Conservation (phyloP, 225 moss, liverwort and hornwort species). For the Pseudoscleropodium purum region DNA sequence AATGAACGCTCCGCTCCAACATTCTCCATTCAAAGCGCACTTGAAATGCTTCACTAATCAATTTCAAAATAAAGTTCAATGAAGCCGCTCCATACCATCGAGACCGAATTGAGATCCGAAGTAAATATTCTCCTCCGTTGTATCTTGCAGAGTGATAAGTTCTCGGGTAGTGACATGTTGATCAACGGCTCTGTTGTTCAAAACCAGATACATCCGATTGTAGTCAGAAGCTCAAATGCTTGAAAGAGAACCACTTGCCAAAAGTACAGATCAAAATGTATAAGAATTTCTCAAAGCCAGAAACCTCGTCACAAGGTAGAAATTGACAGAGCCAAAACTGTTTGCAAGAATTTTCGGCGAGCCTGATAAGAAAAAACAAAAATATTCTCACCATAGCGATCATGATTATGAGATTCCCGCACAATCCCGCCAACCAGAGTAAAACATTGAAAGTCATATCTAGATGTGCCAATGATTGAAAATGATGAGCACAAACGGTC, state of each 20-base stretch:
- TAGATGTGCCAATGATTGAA: background rate
- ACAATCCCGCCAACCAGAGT: background rate
- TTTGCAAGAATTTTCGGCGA: background rate
- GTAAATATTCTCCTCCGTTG: slow-evolving; percentile 72
- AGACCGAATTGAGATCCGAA: slow-evolving; percentile 78
- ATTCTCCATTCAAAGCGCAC: background rate
- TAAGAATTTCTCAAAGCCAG: background rate
- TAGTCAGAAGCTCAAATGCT: background rate
- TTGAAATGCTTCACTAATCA: background rate
- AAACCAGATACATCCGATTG: background rate
- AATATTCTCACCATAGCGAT: background rate
- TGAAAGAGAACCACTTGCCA: background rate
- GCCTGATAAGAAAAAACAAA: background rate
- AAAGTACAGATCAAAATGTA: background rate
- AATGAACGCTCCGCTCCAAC: background rate
- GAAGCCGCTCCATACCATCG: slow-evolving; percentile 50
- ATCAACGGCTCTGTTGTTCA: slow-evolving; percentile 56
- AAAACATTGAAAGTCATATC: background rate
- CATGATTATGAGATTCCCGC: background rate
- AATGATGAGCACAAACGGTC: background rate
- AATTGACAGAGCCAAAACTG: background rate
- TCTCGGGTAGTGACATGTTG: slow-evolving; percentile 96
- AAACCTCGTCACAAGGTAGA: background rate
- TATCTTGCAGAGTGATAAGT: slow-evolving; percentile 92
- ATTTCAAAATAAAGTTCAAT: background rate